A percentile compares a stretch with the other conserved stretches of the same genome.
phyloP scores from a whole-genome alignment of 1,284 basidiomycete species.

The Phylloboletellus chloephorus region DNA sequence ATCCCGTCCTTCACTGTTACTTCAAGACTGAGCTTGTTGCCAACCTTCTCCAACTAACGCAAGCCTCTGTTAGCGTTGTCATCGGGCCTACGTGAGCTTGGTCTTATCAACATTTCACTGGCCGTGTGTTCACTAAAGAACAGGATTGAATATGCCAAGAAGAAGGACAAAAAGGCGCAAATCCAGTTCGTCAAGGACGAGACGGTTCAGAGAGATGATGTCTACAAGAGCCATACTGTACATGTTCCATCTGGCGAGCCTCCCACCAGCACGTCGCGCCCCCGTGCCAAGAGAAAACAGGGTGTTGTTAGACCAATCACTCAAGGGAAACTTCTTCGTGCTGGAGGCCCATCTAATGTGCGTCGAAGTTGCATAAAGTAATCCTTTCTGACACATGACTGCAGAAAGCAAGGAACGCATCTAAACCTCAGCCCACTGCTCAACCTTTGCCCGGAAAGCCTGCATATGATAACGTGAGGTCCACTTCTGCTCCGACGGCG shows the following conservation, averaged over 20 bases:
- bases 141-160: constrained; percentile 89
- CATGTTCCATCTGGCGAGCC: constrained; percentile 88
- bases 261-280: constrained; percentile 73
- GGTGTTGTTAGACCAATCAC: constrained; percentile 81
- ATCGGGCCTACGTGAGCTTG: constrained; percentile 69
- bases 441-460: constrained; percentile 55
- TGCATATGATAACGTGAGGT: constrained; percentile 22
- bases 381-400: constrained; percentile 13
- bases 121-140: constrained; percentile 10
- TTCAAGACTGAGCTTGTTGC: constrained; percentile 97
- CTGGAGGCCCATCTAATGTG: constrained; percentile 69
- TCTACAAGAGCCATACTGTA: constrained; percentile 93
- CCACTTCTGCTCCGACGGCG: constrained; percentile 31
- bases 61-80: constrained; percentile 69
- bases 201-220: constrained; percentile 72
- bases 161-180: constrained; percentile 91
- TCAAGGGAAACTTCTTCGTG: constrained; percentile 73
- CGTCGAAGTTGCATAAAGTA: constrained; percentile 15
- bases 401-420: constrained; percentile 42
- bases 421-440: constrained; percentile 53
- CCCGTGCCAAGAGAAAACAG: constrained; percentile 83
- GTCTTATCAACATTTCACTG: background rate
- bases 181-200: constrained; percentile 93
- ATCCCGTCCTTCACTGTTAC: constrained; percentile 85
- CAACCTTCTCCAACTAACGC: constrained; percentile 77